Base-by-base conservation (phyloP, 2,329 filamentous ascomycete species). In the Metarhizium album region DNA sequence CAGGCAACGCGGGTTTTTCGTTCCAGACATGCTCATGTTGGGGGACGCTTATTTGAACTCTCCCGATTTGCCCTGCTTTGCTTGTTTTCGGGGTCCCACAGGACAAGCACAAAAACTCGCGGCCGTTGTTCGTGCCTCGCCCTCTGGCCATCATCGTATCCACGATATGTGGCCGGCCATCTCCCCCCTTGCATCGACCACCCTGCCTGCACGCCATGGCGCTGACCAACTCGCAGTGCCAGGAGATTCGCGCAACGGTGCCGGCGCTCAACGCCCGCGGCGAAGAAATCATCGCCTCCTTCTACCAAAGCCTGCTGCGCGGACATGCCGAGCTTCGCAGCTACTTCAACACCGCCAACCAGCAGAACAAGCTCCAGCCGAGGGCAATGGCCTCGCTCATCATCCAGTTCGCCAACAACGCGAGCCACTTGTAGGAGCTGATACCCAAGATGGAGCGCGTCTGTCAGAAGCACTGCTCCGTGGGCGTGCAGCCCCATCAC, bases 401-500 rank as follows among this genome's bases (percentile, higher is more conserved):
- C 45, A 80, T 84, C 56, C 81, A 79, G 56, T 90, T 87, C 60
- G 86, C 86, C 49, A 70, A 77, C 53, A 80, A 88, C 67, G 86
- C 89, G 64, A 79, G 84, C 64, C 70, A 79, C 67, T 77, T 75
- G 52, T 74, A 71, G 61, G 75, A 79, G 62, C 64, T 79, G 47
- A 72, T 73, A 35, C 73, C 74, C 45, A 74, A 72, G 54, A 70
- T 79, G 48, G 76, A 79, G 64, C 72, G 75, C 27, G 74, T 78
- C 58, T 85, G 82, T 64, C 79, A 88, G 64, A 89, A 88, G 67
- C 86, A 90, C 64, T 84, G 78, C 53, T 85, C 81, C 1, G 73
- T 90, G 2, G 80, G 79, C 58, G 81, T 90, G 61, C 72, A 71
- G 50, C 77, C 84, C 0, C 80, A 85, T 38, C 81, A 88, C 55